Evolutionary conservation across 106 monocot species (phyloP).

Genomic region (Dioscorea alata): DNA sequence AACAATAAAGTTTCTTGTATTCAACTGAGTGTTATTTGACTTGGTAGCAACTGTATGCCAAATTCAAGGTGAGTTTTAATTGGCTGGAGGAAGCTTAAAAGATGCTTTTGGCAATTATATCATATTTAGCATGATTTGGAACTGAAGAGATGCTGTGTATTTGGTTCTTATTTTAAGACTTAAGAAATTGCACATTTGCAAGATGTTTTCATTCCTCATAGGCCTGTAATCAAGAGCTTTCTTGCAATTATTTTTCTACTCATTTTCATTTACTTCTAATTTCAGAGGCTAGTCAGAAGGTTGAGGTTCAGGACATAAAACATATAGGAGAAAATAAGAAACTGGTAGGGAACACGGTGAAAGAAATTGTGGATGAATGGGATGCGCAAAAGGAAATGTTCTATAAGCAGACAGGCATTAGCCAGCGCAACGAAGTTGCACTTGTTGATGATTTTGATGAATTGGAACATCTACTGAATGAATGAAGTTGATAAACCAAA

Average conservation of each 20-base stretch:
- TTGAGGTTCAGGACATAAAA: slow-evolving; percentile 47
- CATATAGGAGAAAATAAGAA: slow-evolving; percentile 40
- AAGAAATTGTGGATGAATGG: slow-evolving; percentile 52
- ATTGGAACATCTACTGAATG: slow-evolving; percentile 33
- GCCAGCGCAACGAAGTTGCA: slow-evolving; percentile 18
- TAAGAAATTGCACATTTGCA: no score
- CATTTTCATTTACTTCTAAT: neutral
- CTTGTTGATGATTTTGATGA: slow-evolving; percentile 41
- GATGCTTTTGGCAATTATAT: no score
- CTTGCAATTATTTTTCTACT: neutral
- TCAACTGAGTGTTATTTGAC: no score
- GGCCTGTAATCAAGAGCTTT: neutral
- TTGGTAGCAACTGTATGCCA: no score
- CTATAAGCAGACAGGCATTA: slow-evolving; percentile 47
- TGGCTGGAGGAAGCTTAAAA: no score
- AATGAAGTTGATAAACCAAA: slow-evolving; percentile 2
- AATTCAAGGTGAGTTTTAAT: no score
- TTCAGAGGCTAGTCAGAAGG: slow-evolving; percentile 34
- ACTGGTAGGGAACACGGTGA: slow-evolving; percentile 24
- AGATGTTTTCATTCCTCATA: no score
- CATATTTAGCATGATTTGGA: no score
- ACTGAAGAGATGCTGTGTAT: no score
- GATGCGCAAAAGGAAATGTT: slow-evolving; percentile 55
- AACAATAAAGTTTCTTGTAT: no score
- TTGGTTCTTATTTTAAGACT: no score